Conservation (phyloP, 257 asterid species). For the Lantana camara region DNA sequence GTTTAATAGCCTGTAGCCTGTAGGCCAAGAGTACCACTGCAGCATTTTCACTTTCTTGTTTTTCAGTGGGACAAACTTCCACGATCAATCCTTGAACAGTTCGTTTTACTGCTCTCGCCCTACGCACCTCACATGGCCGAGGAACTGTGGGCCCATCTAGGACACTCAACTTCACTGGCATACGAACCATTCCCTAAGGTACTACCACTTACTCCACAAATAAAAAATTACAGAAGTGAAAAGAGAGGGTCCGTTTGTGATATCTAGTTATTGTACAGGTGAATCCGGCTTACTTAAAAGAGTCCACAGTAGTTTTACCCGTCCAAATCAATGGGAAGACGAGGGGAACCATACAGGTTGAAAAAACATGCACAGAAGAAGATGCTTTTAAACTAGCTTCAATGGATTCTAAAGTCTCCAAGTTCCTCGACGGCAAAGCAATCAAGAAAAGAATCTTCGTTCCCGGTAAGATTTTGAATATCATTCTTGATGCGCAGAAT, state of each 20-base stretch:
- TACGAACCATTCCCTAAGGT: slow-evolving; percentile 89
- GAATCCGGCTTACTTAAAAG: slow-evolving; percentile 74
- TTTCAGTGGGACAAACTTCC: slow-evolving; percentile 94
- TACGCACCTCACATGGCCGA: slow-evolving; percentile 99
- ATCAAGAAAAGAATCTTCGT: slow-evolving; percentile 80
- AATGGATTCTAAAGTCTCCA: slow-evolving; percentile 66
- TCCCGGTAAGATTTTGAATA: slow-evolving; percentile 79
- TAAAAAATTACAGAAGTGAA: neutral
- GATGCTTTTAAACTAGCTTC: slow-evolving; percentile 77
- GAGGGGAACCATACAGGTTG: slow-evolving; percentile 84
- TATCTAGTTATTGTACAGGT: slow-evolving; percentile 51
- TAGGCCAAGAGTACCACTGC: slow-evolving; percentile 11
- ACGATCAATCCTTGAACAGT: slow-evolving; percentile 58
- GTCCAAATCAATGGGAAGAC: slow-evolving; percentile 97
- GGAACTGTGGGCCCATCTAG: slow-evolving; percentile 94
- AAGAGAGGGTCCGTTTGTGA: neutral
- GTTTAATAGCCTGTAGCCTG: neutral
- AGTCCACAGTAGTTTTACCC: slow-evolving; percentile 64
- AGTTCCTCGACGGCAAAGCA: slow-evolving; percentile 60
- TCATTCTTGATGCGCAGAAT: slow-evolving; percentile 53
- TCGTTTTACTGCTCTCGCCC: slow-evolving; percentile 84
- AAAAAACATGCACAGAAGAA: slow-evolving; percentile 79
- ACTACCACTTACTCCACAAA: neutral
- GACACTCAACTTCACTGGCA: slow-evolving; percentile 72
- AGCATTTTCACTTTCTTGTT: slow-evolving; percentile 30